These are phyloP conservation scores for Saturnispora gosingensis DNA, from an alignment of 805 yeast species.

Conservation along the genomic window DNA sequence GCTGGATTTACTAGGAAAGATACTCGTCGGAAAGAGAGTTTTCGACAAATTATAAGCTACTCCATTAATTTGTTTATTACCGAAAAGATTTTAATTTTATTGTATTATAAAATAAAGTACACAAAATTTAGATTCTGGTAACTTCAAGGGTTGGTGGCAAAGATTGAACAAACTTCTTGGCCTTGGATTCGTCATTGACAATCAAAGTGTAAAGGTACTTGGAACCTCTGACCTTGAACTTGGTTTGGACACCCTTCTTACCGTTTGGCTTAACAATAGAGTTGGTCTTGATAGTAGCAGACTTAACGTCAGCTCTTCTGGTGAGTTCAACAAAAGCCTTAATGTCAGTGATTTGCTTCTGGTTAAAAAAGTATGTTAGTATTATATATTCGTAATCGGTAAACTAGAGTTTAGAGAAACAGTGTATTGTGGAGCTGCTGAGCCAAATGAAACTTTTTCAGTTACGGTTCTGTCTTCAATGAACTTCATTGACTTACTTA, in stretches of 20 bases:
- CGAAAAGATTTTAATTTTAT: neutral
- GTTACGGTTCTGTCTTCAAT: too few species aligned
- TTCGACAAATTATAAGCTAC: neutral
- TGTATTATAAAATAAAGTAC: slow-evolving; percentile 5
- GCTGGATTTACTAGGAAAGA: too few species aligned
- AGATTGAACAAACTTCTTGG: slow-evolving; percentile 95
- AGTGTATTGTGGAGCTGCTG: neutral
- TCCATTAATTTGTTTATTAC: neutral
- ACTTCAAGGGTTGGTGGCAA: slow-evolving; percentile 88
- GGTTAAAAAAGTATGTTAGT: slow-evolving; percentile 3
- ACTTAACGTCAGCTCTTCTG: slow-evolving; percentile 89
- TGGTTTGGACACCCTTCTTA: slow-evolving; percentile 85
- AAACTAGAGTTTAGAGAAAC: neutral
- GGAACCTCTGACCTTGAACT: slow-evolving; percentile 98
- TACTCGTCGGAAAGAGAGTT: neutral
- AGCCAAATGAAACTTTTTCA: neutral
- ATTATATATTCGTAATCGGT: neutral
- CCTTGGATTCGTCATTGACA: slow-evolving; percentile 92
- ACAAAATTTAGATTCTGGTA: slow-evolving; percentile 28
- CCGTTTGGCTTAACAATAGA: slow-evolving; percentile 71
- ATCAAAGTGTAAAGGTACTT: slow-evolving; percentile 90
- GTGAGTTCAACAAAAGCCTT: slow-evolving; percentile 95
- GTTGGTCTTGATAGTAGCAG: slow-evolving; percentile 93
- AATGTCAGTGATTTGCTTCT: slow-evolving; percentile 83
- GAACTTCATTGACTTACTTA: too few species aligned